Percentiles rank a stretch among this genome's conserved stretches.
These are phyloP conservation scores for Corchorus olitorius DNA, from an alignment of 345 rosid species.

Conservation along the genomic window DNA sequence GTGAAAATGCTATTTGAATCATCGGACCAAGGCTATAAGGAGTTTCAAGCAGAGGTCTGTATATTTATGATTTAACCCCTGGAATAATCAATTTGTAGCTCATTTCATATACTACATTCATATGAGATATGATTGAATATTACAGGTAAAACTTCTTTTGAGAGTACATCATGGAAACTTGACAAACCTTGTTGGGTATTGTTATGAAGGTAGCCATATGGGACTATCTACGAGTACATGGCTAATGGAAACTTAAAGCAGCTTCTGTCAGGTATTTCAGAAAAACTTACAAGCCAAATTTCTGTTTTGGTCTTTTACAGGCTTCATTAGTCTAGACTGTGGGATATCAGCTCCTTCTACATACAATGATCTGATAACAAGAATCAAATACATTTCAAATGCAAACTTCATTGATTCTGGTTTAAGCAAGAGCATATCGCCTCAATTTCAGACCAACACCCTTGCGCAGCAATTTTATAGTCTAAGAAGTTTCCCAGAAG, in stretches of 20 bases:
- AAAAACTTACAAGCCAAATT: background rate
- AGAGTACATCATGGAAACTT: constrained; percentile 56
- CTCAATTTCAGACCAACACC: background rate
- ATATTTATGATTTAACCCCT: background rate
- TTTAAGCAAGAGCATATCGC: background rate
- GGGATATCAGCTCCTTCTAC: constrained; percentile 18
- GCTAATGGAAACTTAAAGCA: constrained; percentile 42
- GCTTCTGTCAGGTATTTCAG: constrained; percentile 36
- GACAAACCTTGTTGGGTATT: constrained; percentile 52
- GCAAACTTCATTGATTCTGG: constrained; percentile 22
- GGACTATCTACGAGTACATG: constrained; percentile 58
- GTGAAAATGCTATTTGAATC: constrained; percentile 51
- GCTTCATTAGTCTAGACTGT: constrained; percentile 36
- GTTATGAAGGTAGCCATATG: constrained; percentile 43
- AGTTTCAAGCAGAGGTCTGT: constrained; percentile 51
- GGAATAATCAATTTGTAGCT: background rate
- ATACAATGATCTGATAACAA: background rate
- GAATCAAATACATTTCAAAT: constrained; percentile 21
- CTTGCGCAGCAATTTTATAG: constrained; percentile 10
- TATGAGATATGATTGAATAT: background rate
- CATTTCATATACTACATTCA: background rate
- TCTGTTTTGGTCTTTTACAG: background rate
- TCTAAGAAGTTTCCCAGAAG: constrained; percentile 35
- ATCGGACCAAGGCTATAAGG: constrained; percentile 46
- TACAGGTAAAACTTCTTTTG: constrained; percentile 48